These are phyloP conservation scores for Colletotrichum sp. DNA, from an alignment of 2,329 filamentous ascomycete genomes.

Conservation along the genomic window DNA sequence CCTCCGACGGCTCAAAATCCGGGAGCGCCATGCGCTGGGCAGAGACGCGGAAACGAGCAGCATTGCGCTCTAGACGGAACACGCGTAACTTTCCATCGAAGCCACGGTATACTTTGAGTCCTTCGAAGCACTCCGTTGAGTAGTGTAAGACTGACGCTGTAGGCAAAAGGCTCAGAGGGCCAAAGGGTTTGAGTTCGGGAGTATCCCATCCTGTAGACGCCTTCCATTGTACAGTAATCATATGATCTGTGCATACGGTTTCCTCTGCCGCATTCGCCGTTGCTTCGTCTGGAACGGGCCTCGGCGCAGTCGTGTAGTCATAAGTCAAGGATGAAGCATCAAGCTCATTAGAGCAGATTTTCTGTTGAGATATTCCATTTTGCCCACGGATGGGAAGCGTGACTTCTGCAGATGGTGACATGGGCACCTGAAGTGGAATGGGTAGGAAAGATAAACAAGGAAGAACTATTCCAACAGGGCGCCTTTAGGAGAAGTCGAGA, in stretches of 20 bases:
- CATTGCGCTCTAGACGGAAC: background rate
- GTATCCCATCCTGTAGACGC: background rate
- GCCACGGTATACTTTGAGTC: background rate
- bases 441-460: background rate
- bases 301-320: background rate
- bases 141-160: background rate
- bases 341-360: background rate
- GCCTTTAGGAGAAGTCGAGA: background rate
- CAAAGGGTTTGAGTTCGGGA: background rate
- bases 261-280: background rate
- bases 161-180: background rate
- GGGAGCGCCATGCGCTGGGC: background rate
- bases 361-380: background rate
- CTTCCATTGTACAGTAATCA: background rate
- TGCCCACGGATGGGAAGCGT: background rate
- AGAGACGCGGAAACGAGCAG: background rate
- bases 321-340: background rate
- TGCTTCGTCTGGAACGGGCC: background rate
- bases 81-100: background rate
- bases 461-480: background rate
- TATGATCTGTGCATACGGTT: background rate
- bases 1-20: background rate
- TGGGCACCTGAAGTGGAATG: background rate
- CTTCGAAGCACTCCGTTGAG: background rate
- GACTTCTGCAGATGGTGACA: background rate